Evolutionary conservation across 2,329 filamentous ascomycete species (phyloP).

Genomic region (Arthrobotrys sinensis): DNA sequence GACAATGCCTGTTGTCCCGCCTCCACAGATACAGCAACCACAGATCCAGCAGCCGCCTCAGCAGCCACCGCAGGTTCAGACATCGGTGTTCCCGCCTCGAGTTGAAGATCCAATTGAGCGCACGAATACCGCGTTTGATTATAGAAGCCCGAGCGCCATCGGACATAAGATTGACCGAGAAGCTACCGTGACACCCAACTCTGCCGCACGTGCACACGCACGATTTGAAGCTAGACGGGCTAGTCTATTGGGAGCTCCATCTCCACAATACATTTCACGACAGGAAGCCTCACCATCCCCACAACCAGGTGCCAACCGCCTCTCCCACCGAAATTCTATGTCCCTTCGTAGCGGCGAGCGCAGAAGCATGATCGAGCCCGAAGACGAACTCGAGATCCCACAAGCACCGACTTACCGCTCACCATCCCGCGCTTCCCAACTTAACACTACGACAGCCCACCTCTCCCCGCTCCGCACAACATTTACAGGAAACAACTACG

Average conservation of each 20-base stretch:
- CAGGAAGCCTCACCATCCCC: slow-evolving; percentile 58
- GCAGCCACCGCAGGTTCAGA: slow-evolving; percentile 37
- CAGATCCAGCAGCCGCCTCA: slow-evolving; percentile 24
- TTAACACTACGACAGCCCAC: slow-evolving; percentile 22
- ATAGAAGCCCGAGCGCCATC: slow-evolving; percentile 54
- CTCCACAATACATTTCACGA: slow-evolving; percentile 48
- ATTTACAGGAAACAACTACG: slow-evolving; percentile 35
- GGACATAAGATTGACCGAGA: slow-evolving; percentile 59
- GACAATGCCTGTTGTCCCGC: slow-evolving; percentile 32
- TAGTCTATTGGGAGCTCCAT: slow-evolving; percentile 46
- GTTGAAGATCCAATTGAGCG: slow-evolving; percentile 54
- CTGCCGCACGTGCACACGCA: slow-evolving; percentile 45
- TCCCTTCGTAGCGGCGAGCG: slow-evolving; percentile 46
- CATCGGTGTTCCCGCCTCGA: slow-evolving; percentile 37
- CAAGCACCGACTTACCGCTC: slow-evolving; percentile 44
- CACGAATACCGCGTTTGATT: slow-evolving; percentile 47
- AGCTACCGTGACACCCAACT: slow-evolving; percentile 55
- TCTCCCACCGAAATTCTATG: slow-evolving; percentile 57
- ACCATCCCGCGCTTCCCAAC: slow-evolving; percentile 47
- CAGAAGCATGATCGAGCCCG: slow-evolving; percentile 37
- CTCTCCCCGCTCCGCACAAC: slow-evolving; percentile 45
- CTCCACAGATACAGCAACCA: slow-evolving; percentile 35
- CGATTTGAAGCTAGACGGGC: slow-evolving; percentile 56
- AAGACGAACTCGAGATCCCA: slow-evolving; percentile 55
- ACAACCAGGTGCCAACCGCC: slow-evolving; percentile 51